Evolutionary conservation across 441 rosid species (phyloP).

Genomic region (Erodium trifolium): DNA sequence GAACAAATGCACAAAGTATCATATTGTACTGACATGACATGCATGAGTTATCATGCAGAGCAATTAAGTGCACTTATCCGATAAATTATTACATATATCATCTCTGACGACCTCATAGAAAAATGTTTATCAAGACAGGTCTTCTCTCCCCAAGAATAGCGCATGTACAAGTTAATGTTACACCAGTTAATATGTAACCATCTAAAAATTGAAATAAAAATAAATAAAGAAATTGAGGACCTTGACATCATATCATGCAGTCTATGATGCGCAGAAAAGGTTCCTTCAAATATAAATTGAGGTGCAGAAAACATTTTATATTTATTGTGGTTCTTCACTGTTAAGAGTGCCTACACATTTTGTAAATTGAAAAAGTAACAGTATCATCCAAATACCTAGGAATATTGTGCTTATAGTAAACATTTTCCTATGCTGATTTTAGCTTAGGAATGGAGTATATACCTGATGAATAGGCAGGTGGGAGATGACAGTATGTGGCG

Average conservation of each 20-base stretch:
- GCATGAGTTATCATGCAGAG: neutral
- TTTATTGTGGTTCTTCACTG: conserved; percentile 1
- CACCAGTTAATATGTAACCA: neutral
- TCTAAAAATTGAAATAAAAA: neutral
- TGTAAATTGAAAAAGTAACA: conserved; percentile 19
- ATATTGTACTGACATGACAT: neutral
- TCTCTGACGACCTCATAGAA: neutral
- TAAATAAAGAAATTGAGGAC: neutral
- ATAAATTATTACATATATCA: neutral
- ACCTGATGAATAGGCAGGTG: conserved; percentile 96
- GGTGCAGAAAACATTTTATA: neutral
- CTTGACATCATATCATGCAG: neutral
- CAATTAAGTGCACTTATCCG: neutral
- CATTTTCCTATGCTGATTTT: conserved; percentile 2
- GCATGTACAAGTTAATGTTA: neutral
- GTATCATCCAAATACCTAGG: neutral
- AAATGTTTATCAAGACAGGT: neutral
- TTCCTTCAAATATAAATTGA: neutral
- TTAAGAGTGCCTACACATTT: conserved; percentile 16
- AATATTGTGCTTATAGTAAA: neutral
- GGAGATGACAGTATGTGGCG: conserved; percentile 60
- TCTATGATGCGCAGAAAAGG: neutral
- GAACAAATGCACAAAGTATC: neutral
- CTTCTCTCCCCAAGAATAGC: neutral
- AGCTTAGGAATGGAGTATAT: conserved; percentile 12